Base-by-base conservation (phyloP, 1,284 basidiomycete genomes). In the Ganoderma sp. region DNA sequence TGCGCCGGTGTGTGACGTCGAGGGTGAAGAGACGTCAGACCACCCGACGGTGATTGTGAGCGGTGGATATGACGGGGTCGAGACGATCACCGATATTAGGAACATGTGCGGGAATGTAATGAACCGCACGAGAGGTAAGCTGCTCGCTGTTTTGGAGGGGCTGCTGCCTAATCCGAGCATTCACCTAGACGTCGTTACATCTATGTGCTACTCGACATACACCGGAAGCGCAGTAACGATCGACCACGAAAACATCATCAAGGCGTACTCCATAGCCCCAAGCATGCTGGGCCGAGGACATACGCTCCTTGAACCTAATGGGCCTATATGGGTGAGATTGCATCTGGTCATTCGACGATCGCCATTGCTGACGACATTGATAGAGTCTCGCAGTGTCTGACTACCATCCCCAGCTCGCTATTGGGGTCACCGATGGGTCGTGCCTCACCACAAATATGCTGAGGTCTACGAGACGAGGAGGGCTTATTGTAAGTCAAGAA, bases 341-440 rank as follows among this genome's bases (percentile, higher is more conserved):
- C 42, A 22, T n/a, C 42, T 19, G n/a, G 6, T 10, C 10, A 22
- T 9, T 7, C 22, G 32, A 22, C 22, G 50, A 19, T 7, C 39
- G 15, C 52, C 61, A 19, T 43, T 19, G 52, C 34, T 54, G 14
- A 39, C 15, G 12, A 5, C 25, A 6, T 9, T 28, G 15, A 59
- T 74, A 97, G 94, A 88, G 85, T 68, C 78, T 97, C 17, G 82
- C 84, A 62, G 84, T 89, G 0, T 97, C 95, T 0, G 93, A 96
- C 64, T 93, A 91, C 75, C 96, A 98, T 75, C 90, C 94, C 7
- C 93, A 95, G 76, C 79, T 97, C 12, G 93, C 92, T 0, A 85
- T 92, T 7, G 92, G 90, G 5, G 89, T 90, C 2, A 88, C 93
- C 1, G 96, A 98, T 79, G 97, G 97, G 0, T 84, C 88, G 0